Evolutionary conservation across 768 basidiomycete species (phyloP).

Genomic region (Xanthoconium stramineum): DNA sequence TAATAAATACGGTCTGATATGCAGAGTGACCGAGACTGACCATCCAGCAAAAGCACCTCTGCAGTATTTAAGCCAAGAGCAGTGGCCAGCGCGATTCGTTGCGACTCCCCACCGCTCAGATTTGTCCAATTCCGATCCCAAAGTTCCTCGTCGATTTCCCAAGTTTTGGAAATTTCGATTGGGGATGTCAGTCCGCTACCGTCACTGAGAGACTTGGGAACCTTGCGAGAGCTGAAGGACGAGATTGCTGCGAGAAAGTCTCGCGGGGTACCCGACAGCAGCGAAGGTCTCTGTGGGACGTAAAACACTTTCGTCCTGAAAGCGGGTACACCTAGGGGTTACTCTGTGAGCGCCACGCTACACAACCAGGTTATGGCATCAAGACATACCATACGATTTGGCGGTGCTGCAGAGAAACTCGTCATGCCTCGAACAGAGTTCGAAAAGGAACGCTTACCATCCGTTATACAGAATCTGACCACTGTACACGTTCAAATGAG

Average conservation of each 20-base stretch:
- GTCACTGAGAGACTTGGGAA: conserved; percentile 21
- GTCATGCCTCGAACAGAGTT: neutral
- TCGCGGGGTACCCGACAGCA: conserved; percentile 78
- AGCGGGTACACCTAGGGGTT: conserved; percentile 59
- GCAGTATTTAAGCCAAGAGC: conserved; percentile 72
- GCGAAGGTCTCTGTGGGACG: conserved; percentile 83
- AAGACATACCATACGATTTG: conserved; percentile 42
- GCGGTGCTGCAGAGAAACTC: conserved; percentile 40
- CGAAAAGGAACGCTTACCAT: conserved; percentile 42
- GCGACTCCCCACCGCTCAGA: conserved; percentile 84
- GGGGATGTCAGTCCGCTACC: conserved; percentile 35
- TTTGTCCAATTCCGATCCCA: conserved; percentile 81
- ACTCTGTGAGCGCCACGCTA: neutral
- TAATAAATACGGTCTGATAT: neutral
- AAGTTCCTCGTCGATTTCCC: conserved; percentile 64
- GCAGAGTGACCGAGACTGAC: conserved; percentile 38
- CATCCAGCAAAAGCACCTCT: conserved; percentile 77
- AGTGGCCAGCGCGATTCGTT: conserved; percentile 76
- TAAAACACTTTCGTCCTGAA: conserved; percentile 82
- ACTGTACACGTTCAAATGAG: conserved; percentile 70
- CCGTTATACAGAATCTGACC: conserved; percentile 66
- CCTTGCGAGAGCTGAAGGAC: conserved; percentile 46
- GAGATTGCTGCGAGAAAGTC: conserved; percentile 63
- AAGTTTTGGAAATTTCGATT: conserved; percentile 53
- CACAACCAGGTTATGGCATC: neutral